Conservation (phyloP, 441 rosid species). For the Macaranga tanarius region DNA sequence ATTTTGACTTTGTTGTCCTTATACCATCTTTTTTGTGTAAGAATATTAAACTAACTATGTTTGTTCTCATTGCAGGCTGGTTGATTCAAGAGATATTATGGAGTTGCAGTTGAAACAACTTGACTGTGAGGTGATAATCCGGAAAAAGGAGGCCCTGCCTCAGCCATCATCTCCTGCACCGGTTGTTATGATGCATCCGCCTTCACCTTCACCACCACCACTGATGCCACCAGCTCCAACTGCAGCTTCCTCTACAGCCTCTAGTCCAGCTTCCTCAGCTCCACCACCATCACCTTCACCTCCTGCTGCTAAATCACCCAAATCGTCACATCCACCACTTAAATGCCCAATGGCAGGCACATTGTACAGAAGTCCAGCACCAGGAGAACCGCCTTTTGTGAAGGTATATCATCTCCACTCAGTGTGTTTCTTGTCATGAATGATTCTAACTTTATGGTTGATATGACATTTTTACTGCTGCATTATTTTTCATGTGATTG, state of each 20-base stretch:
- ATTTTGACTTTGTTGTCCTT: conserved; percentile 6
- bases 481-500: conserved; percentile 12
- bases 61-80: conserved; percentile 56
- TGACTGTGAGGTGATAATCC: conserved; percentile 67
- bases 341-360: conserved; percentile 94
- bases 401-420: conserved; percentile 47
- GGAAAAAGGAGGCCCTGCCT: conserved; percentile 85
- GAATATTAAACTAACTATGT: conserved; percentile 10
- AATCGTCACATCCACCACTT: conserved; percentile 67
- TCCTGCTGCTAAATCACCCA: conserved; percentile 41
- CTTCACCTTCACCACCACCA: conserved; percentile 37
- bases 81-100: conserved; percentile 81
- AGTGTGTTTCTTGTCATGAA: conserved; percentile 6
- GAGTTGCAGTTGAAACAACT: conserved; percentile 87
- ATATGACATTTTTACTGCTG: not conserved
- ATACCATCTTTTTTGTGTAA: not conserved
- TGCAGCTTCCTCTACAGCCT: conserved; percentile 40
- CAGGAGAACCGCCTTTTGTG: conserved; percentile 77
- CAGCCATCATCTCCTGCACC: conserved; percentile 51
- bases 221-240: conserved; percentile 30
- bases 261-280: conserved; percentile 39
- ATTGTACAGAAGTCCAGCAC: conserved; percentile 74
- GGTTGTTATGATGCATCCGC: conserved; percentile 51
- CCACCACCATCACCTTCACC: conserved; percentile 39
- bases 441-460: conserved; percentile 10